Evolutionary conservation across 345 rosid genomes (phyloP).

Genomic region (Euphorbia lathyris): DNA sequence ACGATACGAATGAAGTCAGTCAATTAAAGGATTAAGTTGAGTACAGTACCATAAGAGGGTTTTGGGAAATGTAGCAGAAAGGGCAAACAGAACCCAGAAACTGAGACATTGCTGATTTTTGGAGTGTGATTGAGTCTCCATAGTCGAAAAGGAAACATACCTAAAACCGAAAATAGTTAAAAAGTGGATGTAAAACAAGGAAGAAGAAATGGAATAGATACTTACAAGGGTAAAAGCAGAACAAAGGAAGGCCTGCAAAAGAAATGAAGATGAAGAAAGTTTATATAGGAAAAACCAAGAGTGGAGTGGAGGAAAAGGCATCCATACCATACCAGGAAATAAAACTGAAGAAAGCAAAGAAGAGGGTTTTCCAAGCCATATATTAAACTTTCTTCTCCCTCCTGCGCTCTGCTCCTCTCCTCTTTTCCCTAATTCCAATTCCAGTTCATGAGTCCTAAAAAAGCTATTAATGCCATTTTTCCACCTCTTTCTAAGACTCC

Average conservation of each 20-base stretch:
- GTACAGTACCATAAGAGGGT: constrained; percentile 30
- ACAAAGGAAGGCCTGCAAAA: constrained; percentile 38
- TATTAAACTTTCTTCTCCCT: not conserved
- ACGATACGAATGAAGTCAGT: no score
- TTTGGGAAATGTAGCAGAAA: constrained; percentile 17
- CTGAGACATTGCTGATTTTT: constrained; percentile 34
- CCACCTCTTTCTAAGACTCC: no score
- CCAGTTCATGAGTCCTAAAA: no score
- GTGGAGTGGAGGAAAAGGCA: not conserved
- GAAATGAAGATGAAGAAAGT: not conserved
- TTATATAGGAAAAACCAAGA: not conserved
- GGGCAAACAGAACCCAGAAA: constrained; percentile 37
- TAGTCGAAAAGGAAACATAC: constrained; percentile 27
- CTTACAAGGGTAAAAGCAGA: constrained; percentile 37
- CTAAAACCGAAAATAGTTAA: constrained; percentile 1
- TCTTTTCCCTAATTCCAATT: no score
- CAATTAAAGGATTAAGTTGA: no score
- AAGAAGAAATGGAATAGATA: not conserved
- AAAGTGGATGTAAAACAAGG: not conserved
- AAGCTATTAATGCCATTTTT: no score
- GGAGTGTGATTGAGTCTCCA: constrained; percentile 24
- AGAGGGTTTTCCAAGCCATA: constrained; percentile 19
- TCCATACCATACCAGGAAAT: constrained; percentile 23
- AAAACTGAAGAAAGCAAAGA: constrained; percentile 19
- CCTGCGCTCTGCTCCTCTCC: no score